These are phyloP conservation scores for Fusarium nisikadoi DNA, from an alignment of 2,329 filamentous ascomycete species.

Conservation along the genomic window DNA sequence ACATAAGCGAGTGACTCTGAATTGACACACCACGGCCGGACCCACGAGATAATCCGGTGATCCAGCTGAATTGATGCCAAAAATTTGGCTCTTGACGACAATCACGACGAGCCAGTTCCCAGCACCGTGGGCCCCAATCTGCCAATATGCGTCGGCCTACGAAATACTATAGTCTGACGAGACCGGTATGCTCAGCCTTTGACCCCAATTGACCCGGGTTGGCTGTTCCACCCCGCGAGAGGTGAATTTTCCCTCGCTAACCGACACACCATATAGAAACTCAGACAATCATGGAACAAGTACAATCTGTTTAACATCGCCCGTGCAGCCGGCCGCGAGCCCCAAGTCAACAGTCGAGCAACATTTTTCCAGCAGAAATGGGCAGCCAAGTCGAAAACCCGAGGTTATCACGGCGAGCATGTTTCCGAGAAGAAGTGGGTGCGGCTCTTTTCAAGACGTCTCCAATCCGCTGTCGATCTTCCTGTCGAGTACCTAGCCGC, in stretches of 20 bases:
- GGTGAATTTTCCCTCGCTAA: constrained; percentile 32
- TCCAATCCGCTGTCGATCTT: constrained; percentile 88
- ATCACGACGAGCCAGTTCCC: constrained; percentile 40
- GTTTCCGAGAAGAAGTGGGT: constrained; percentile 94
- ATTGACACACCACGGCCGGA: constrained; percentile 23
- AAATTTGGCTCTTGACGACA: constrained; percentile 46
- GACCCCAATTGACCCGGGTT: background rate
- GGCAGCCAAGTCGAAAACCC: constrained; percentile 83
- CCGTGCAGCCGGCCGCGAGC: constrained; percentile 48
- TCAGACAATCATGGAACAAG: constrained; percentile 97
- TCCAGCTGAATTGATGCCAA: constrained; percentile 41
- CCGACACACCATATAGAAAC: constrained; percentile 69
- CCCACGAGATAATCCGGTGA: constrained; percentile 46
- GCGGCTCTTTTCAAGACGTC: constrained; percentile 86
- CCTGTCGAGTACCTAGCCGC: constrained; percentile 80
- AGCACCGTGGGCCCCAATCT: constrained; percentile 44
- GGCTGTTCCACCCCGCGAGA: background rate
- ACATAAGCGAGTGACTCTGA: constrained; percentile 35
- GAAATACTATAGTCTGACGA: constrained; percentile 74
- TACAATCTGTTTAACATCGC: constrained; percentile 93
- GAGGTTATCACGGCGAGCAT: constrained; percentile 94
- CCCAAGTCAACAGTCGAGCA: constrained; percentile 48
- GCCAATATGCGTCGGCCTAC: constrained; percentile 64
- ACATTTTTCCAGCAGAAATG: constrained; percentile 99
- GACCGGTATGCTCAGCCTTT: constrained; percentile 63